Percentiles rank a stretch among this genome's conserved stretches.
Evolutionary conservation across 352 stramenopile genomes (phyloP).

Genomic region (Elongisporangium anandrum): DNA sequence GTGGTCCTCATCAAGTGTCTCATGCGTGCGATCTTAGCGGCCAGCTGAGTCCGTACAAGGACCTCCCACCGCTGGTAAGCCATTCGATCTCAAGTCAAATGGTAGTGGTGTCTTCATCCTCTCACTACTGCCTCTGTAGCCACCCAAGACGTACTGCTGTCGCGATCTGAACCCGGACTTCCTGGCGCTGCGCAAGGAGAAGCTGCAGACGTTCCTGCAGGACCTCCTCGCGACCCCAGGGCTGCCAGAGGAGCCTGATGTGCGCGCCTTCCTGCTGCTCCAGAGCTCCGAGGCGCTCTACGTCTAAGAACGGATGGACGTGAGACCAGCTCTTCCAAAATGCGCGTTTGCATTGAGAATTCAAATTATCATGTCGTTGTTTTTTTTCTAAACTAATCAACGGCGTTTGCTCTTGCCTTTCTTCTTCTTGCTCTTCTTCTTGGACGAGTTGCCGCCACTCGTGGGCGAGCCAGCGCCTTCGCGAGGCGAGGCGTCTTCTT

Average conservation of each 20-base stretch:
- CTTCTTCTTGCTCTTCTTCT: conserved; percentile 63
- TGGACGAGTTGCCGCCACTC: conserved; percentile 22
- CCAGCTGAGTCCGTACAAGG: background rate
- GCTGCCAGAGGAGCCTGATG: conserved; percentile 41
- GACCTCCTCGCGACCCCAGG: conserved; percentile 61
- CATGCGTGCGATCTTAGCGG: background rate
- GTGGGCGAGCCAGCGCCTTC: conserved; percentile 14
- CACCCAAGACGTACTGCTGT: conserved; percentile 69
- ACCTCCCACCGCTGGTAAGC: conserved; percentile 33
- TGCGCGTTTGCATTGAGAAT: conserved; percentile 13
- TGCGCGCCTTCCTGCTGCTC: conserved; percentile 63
- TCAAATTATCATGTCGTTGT: conserved; percentile 9
- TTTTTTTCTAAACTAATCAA: background rate
- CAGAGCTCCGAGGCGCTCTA: conserved; percentile 59
- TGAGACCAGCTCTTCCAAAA: conserved; percentile 1
- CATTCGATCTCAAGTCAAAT: background rate
- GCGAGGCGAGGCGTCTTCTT: conserved; percentile 20
- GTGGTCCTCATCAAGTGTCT: background rate
- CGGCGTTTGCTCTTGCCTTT: conserved; percentile 48
- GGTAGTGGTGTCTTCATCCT: background rate
- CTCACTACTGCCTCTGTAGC: conserved; percentile 13
- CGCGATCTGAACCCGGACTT: conserved; percentile 74
- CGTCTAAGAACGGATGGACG: too few relatives aligned
- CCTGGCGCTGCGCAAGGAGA: conserved; percentile 37
- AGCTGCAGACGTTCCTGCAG: conserved; percentile 54